These are phyloP conservation scores for Saraca asoca DNA, from an alignment of 331 rosid species.

Conservation along the genomic window DNA sequence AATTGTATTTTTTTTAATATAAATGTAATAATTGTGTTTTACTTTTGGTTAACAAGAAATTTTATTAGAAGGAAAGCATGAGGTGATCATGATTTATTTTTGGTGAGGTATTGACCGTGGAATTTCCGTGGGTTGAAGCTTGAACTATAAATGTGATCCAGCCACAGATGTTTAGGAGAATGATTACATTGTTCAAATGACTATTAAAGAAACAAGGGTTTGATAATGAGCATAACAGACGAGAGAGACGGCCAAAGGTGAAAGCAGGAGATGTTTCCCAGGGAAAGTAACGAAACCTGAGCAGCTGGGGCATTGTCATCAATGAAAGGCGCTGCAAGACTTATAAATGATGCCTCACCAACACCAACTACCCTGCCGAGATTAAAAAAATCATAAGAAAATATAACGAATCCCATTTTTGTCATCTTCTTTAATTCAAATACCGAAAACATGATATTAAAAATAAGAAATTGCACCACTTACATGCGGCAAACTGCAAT, in stretches of 20 bases:
- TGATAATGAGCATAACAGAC: constrained; percentile 18
- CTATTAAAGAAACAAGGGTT: not conserved
- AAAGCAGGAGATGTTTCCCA: constrained; percentile 22
- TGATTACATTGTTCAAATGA: constrained; percentile 22
- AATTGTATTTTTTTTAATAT: too few species aligned
- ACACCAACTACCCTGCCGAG: constrained; percentile 76
- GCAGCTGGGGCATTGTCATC: constrained; percentile 83
- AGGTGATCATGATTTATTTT: too few species aligned
- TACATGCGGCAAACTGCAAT: constrained; percentile 78
- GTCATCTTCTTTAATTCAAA: constrained; percentile 1
- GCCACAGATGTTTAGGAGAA: constrained; percentile 12
- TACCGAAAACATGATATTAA: constrained; percentile 16
- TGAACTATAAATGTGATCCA: not conserved
- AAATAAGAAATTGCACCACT: constrained; percentile 38
- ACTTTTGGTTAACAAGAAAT: too few species aligned
- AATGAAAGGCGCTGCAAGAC: constrained; percentile 94
- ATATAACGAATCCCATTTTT: constrained; percentile 8
- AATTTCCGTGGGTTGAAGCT: too few species aligned
- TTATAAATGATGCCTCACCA: constrained; percentile 92
- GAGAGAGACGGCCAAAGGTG: constrained; percentile 6
- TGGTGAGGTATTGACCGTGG: too few species aligned
- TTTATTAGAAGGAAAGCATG: too few species aligned
- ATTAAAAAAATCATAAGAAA: constrained; percentile 22
- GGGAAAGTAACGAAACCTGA: constrained; percentile 54
- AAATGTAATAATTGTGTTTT: too few species aligned